Base-by-base conservation (phyloP, 768 basidiomycete species). In the Boletus sensibilis region DNA sequence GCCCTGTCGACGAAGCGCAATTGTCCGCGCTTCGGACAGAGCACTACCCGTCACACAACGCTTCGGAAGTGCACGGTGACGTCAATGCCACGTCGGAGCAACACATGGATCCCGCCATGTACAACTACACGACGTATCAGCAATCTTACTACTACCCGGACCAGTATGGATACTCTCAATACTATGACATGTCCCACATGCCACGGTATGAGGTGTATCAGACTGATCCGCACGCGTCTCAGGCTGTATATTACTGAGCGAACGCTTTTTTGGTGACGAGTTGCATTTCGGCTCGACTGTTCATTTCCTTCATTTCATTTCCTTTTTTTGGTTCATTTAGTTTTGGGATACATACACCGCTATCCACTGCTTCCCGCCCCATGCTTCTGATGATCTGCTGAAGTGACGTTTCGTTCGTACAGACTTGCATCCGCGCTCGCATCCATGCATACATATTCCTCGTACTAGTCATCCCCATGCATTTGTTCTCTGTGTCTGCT, bases 101-200 rank as follows among this genome's bases (percentile, higher is more conserved):
- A 27, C 61, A 65, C 16, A 58, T 72, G 63, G 72, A 74, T 29
- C 52, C 68, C 34, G 63, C 69, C 47, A 75, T 83, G 78, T 79
- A 84, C 75, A 72, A 72, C 45, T 88, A 88, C 53, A 65, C 80
- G 23, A 68, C 79, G n/a, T 88, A 88, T 41, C 71, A 56, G 29
- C 81, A 80, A 37, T 79, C 77, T 39, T 88, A 88, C 74, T 90
- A 87, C 70, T 88, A 86, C 69, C 85, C 86, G 23, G 85, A 87
- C 49, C 78, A 80, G 57, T 89, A 89, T 50, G 77, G 75, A 63
- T 90, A 89, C 69, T 75, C 81, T 56, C 80, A 77, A 41, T 88
- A 87, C 74, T 74, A 87, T 76, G 88, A 88, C 70, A 78, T 83
- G 80, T 78, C 84, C 42, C 85, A 85, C 61, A 71, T 76, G 59